phyloP scores from a whole-genome alignment of 768 basidiomycete species.

The Omphalotus guepiniiformis region DNA sequence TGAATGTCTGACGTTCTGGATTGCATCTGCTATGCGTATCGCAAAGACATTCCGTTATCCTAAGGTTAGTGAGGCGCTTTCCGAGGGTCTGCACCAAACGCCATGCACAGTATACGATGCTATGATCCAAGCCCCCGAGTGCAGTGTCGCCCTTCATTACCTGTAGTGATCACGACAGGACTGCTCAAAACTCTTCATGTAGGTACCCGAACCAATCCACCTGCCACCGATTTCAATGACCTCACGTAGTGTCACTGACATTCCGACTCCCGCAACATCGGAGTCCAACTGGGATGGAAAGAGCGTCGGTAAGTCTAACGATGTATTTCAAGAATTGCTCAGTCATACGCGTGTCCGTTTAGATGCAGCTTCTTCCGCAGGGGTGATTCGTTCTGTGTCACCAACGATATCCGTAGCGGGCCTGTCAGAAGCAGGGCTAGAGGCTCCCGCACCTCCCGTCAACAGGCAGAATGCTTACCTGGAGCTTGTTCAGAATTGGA shows the following conservation, averaged over 20 bases:
- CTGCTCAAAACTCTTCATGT: constrained; percentile 19
- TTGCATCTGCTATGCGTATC: constrained; percentile 46
- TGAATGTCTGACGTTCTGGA: constrained; percentile 52
- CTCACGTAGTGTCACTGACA: constrained; percentile 19
- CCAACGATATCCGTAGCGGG: constrained; percentile 23
- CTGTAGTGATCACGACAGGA: not conserved
- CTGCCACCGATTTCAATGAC: constrained; percentile 25
- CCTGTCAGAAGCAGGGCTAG: constrained; percentile 15
- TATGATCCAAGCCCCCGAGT: constrained; percentile 21
- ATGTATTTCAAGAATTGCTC: not conserved
- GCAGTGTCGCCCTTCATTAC: constrained; percentile 23
- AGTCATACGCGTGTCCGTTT: not conserved
- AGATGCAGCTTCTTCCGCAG: constrained; percentile 36
- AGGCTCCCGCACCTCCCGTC: constrained; percentile 10
- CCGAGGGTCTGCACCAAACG: constrained; percentile 15
- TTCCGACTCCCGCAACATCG: constrained; percentile 27
- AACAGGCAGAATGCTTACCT: constrained; percentile 8
- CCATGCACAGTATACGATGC: constrained; percentile 28
- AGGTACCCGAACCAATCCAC: constrained; percentile 40
- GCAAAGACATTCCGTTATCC: constrained; percentile 29
- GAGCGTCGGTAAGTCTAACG: constrained; percentile 27
- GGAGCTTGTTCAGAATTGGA: constrained; percentile 18
- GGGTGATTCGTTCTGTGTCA: constrained; percentile 22
- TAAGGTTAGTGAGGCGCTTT: constrained; percentile 33
- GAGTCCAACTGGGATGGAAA: constrained; percentile 44